Evolutionary conservation across 2,329 filamentous ascomycete genomes (phyloP).

Genomic region (Fusarium chlamydosporum): DNA sequence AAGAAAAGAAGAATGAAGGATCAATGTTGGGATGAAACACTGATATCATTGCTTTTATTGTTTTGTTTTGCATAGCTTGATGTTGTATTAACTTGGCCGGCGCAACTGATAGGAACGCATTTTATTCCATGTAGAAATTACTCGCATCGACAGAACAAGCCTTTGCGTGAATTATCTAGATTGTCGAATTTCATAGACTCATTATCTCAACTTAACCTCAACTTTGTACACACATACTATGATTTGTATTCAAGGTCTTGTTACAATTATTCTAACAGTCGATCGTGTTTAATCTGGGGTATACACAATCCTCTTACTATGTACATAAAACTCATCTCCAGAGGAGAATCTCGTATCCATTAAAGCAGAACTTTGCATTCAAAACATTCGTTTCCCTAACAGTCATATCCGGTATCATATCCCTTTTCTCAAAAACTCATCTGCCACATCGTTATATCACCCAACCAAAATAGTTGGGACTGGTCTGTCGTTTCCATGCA

Average conservation of each 20-base stretch:
- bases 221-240: not conserved
- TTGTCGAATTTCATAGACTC: constrained; percentile 36
- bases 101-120: constrained; percentile 43
- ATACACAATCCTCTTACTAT: constrained; percentile 36
- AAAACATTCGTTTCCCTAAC: constrained; percentile 31
- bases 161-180: constrained; percentile 38
- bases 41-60: constrained; percentile 43
- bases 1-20: constrained; percentile 35
- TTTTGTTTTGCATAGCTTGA: constrained; percentile 46
- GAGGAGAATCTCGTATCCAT: constrained; percentile 14
- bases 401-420: constrained; percentile 33
- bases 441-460: constrained; percentile 32
- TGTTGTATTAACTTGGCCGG: constrained; percentile 42
- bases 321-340: constrained; percentile 20
- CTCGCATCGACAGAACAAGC: constrained; percentile 22
- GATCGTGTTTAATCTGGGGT: constrained; percentile 26
- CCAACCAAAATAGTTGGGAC: constrained; percentile 15
- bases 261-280: constrained; percentile 2
- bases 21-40: constrained; percentile 29
- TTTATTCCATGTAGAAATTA: constrained; percentile 42
- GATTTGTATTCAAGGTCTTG: not conserved
- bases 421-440: constrained; percentile 18
- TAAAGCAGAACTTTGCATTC: constrained; percentile 19
- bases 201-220: constrained; percentile 3
- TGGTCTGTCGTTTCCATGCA: constrained; percentile 20